Evolutionary conservation across 768 basidiomycete species (phyloP).

Genomic region (Podaxis sp.): DNA sequence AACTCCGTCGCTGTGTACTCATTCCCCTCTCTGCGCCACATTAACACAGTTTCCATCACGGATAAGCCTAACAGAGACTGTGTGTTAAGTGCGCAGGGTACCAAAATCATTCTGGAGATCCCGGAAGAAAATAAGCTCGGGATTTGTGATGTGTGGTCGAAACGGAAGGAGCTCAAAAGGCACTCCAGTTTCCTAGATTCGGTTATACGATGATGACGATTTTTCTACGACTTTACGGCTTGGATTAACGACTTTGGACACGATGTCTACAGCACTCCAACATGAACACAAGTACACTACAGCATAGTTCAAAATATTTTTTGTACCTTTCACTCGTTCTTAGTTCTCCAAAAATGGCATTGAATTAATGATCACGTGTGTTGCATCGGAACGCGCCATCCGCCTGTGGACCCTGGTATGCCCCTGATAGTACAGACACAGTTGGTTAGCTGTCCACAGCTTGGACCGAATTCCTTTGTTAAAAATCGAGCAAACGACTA

Average conservation of each 20-base stretch:
- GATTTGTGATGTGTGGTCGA: slow-evolving; percentile 29
- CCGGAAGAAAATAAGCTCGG: slow-evolving; percentile 26
- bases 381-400: neutral
- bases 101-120: slow-evolving; percentile 25
- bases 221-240: neutral
- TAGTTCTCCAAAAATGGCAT: slow-evolving; percentile 6
- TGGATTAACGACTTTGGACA: neutral
- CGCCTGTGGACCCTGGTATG: neutral
- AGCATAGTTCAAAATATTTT: slow-evolving; percentile 1
- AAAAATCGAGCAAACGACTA: neutral
- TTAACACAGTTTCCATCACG: slow-evolving; percentile 38
- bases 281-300: neutral
- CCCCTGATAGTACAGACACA: neutral
- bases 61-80: slow-evolving; percentile 58
- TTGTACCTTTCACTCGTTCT: neutral
- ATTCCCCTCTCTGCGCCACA: slow-evolving; percentile 60
- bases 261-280: neutral
- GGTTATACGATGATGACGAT: slow-evolving; percentile 21
- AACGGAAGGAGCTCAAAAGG: slow-evolving; percentile 30
- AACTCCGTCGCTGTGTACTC: slow-evolving; percentile 49
- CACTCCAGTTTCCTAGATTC: slow-evolving; percentile 30
- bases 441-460: neutral
- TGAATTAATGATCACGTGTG: slow-evolving; percentile 7
- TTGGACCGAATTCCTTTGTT: neutral
- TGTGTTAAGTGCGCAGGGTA: slow-evolving; percentile 34